Evolutionary conservation across 2,329 filamentous ascomycete species (phyloP), one percentile per base, ranked within the genome.

Genomic region (Arthrinium puccinioides): DNA sequence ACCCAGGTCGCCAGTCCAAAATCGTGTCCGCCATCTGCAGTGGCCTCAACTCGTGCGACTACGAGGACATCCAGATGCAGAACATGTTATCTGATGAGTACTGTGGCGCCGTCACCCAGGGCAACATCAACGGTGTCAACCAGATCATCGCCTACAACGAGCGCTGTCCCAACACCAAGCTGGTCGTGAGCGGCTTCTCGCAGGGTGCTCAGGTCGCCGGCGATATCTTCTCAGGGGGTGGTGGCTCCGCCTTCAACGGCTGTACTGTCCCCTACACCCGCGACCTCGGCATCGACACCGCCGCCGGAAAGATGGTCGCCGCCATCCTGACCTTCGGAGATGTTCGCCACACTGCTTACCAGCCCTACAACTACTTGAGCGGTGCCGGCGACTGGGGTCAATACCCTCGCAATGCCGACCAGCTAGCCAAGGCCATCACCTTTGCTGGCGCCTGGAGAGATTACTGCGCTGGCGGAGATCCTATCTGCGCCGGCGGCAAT

Each of bases 181-280:
- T 68, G 10, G 61, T 67, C 6, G 36, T 67, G 21, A 61, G 57
- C 41, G 64, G 64, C 0, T 67, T 63, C 44, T 63, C 59, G 2
- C 59, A 67, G 41, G 64, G 63, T 32, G 57, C 51, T 2, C 60
- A 64, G 3, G 52, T 67, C 10, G 44, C 61, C 14, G 53, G 60
- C 29, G 61, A 62, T 41, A 51, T 64, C 19, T 44, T 62, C 6
- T 56, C 54, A 28, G 55, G 55, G 9, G 56, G 56, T 9, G 59
- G 57, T 15, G 60, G 60, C 14, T 50, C 44, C 6, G 58, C 56
- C 39, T 60, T 57, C 32, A 41, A 59, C 18, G 51, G 42, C 13
- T 62, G 58, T 34, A 45, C 48, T 21, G 49, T 53, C 38, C 38
- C 43, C 10, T 6, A 35, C 10, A 54, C 44, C 19, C 29, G 47